Evolutionary conservation across 2,329 filamentous ascomycete genomes (phyloP), one percentile per base, ranked within the genome.

Genomic region (Bipolaris gigantea): DNA sequence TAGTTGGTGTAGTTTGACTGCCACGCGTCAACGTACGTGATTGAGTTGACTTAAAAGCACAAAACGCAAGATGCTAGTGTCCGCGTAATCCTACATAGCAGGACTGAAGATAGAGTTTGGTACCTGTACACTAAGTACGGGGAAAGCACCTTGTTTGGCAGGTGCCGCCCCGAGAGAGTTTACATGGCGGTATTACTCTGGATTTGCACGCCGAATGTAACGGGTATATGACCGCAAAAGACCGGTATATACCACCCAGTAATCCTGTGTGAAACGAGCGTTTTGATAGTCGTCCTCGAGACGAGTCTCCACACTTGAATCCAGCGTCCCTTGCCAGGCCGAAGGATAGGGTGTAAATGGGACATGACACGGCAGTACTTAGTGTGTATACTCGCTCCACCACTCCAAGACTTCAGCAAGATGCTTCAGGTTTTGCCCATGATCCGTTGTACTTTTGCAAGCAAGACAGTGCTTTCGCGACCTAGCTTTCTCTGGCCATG

Each of bases 401-500:
- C 27, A n/a, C 23, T 25, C 15, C 9, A 19, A 34, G 19, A 13
- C 43, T 25, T 23, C 32, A 21, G 32, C 35, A 7, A 21, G 16
- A 21, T 18, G n/a, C 32, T 41, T 67, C 64, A 67, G 5, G 63
- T 60, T 41, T 67, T 70, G 38, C 67, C 68, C 55, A 94, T 83
- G 74, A 95, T 79, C 70, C 81, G 86, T 79, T 88, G 87, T 32
- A 93, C 88, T 75, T 87, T 90, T 67, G 91, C 88, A 51, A 96
- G 77, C 64, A 96, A 66, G 34, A 93, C 81, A 32, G 82, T 83
- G 65, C 91, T 92, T 79, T 96, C 91, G 56, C 90, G 82, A 1
- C 92, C 92, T 43, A 96, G 74, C 76, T 90, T 92, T 73, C 88
- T 83, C 76, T 89, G 87, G 10, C 90, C 90, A 72, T 88, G 84